Base-by-base conservation (phyloP, 225 moss, liverwort and hornwort genomes). In the Anthoceros angustus region DNA sequence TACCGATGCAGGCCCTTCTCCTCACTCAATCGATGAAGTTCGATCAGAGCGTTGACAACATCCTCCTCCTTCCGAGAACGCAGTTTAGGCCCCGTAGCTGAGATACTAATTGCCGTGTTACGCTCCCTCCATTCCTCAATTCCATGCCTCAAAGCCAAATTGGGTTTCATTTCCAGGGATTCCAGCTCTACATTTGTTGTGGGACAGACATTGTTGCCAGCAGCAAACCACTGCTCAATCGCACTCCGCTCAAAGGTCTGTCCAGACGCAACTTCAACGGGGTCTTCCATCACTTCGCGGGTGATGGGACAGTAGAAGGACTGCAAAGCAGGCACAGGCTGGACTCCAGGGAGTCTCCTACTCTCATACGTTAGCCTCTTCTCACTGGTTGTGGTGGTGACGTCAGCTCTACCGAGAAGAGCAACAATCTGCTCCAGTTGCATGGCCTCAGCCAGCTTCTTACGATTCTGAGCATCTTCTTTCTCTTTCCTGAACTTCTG, bases 121-220 rank as follows among this genome's bases (percentile, higher is more conserved):
- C 88, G 67, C 76, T 88, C 94, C 74, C 76, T 90, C 94, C 94
- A 95, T 68, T 95, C 94, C 70, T 88, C 83, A 55, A 95, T 88
- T 5, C 88, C 86, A 45, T 95, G 88, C 39, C 82, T 76, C 65
- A 95, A 70, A 23, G 90, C 78, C 67, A 86, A 83, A 60, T 95
- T 95, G 8, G 83, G 69, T 72, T 91, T 91, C 39, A 88, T 82
- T 48, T 91, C 83, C 45, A 88, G 73, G 69, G 68, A 85, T 25
- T 80, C 84, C 43, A 95, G 79, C 9, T 95, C 88, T 7, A 85
- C 80, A 42, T 85, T 95, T 9, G 94, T 95, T 9, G 77, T 82
- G 25, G 94, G 94, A 70, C 94, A 95, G 25, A 71, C 86, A 21
- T 70, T 81, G 40, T 95, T 80, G 16, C 94, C 94, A 39, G 80